Conservation (phyloP, 805 yeast species). For the Candida parachauliodes region DNA sequence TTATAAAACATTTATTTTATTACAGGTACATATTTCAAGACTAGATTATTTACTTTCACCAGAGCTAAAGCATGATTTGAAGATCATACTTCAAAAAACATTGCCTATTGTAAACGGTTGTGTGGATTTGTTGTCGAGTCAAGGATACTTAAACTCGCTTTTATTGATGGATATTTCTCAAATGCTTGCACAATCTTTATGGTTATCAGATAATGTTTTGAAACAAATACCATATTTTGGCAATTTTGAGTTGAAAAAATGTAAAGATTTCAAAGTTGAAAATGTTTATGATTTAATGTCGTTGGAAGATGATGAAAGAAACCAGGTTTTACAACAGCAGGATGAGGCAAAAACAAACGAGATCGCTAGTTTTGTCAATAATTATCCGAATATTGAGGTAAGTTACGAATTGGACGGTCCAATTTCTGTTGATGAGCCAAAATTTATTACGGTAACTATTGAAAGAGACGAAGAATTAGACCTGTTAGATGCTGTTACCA, state of each 20-base stretch:
- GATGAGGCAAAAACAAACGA: constrained; percentile 46
- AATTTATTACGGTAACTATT: constrained; percentile 45
- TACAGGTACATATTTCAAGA: constrained; percentile 82
- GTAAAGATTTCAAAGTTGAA: constrained; percentile 53
- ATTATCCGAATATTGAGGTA: constrained; percentile 81
- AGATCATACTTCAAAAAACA: constrained; percentile 45
- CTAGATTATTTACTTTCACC: constrained; percentile 42
- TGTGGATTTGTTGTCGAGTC: constrained; percentile 74
- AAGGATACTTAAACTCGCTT: constrained; percentile 75
- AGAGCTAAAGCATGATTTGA: constrained; percentile 59
- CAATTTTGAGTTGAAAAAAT: constrained; percentile 49
- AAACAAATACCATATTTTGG: constrained; percentile 74
- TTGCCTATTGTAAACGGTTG: constrained; percentile 58
- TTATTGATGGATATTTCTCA: constrained; percentile 85
- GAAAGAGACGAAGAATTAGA: constrained; percentile 76
- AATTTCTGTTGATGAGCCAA: constrained; percentile 47
- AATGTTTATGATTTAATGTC: constrained; percentile 78
- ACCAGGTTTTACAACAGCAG: constrained; percentile 53
- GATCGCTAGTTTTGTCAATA: constrained; percentile 86
- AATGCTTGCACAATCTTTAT: constrained; percentile 80
- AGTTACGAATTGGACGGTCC: constrained; percentile 44
- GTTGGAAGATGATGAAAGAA: constrained; percentile 74
- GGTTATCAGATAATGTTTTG: constrained; percentile 73
- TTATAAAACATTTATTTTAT: constrained; percentile 66
- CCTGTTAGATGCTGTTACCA: constrained; percentile 55